Evolutionary conservation across 176 grass and related monocot genomes (phyloP).

Genomic region (Triticum dicoccoides): DNA sequence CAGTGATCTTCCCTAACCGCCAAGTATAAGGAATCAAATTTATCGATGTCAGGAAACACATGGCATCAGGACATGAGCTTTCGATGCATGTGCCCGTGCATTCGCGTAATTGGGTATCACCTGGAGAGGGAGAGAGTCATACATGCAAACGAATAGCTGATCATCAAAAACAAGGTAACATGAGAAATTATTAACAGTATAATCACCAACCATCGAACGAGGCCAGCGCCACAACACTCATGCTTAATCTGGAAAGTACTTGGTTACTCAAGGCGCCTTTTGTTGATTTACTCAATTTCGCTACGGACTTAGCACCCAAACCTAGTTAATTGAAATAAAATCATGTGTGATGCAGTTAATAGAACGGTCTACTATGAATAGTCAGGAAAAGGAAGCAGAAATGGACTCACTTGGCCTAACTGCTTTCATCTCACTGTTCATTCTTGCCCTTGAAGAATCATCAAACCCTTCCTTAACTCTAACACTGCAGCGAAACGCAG

Average conservation of each 20-base stretch:
- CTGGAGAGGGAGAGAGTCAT: neutral
- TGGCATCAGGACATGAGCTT: neutral
- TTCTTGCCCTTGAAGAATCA: neutral
- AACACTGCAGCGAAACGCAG: neutral
- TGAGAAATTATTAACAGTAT: neutral
- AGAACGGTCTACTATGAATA: neutral
- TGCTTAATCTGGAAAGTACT: neutral
- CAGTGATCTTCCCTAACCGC: neutral
- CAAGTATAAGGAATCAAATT: neutral
- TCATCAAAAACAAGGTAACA: neutral
- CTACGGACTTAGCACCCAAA: neutral
- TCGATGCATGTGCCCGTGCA: neutral
- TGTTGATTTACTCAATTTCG: neutral
- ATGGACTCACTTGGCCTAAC: neutral
- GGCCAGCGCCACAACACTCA: neutral
- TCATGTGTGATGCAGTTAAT: neutral
- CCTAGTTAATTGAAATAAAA: neutral
- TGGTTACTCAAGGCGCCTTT: neutral
- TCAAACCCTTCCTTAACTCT: neutral
- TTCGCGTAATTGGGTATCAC: neutral
- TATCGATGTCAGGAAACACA: neutral
- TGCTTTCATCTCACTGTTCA: conserved; percentile 1
- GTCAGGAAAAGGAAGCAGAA: neutral
- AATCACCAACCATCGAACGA: neutral
- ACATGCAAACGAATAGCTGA: neutral